These are phyloP conservation scores for Verticillium dahliae DNA, from an alignment of 2,329 filamentous ascomycete genomes.

Conservation along the genomic window DNA sequence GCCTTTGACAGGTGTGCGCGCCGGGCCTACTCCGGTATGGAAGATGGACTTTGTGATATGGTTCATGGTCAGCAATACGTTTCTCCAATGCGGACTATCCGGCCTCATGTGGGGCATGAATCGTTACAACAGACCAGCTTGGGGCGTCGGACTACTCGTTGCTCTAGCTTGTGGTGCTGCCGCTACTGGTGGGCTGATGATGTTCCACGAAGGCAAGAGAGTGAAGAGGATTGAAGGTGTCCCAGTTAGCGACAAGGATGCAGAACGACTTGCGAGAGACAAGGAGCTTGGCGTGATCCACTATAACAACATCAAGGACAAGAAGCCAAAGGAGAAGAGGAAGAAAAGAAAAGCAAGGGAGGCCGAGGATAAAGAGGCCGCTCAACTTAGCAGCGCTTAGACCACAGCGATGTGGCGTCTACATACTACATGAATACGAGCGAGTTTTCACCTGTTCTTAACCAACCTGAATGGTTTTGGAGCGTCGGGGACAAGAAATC, in stretches of 20 bases:
- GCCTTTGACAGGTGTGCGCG: slow-evolving; percentile 66
- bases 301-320: slow-evolving; percentile 50
- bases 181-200: slow-evolving; percentile 60
- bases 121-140: slow-evolving; percentile 65
- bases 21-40: slow-evolving; percentile 61
- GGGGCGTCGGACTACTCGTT: slow-evolving; percentile 76
- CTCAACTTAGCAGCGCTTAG: not conserved
- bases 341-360: slow-evolving; percentile 17
- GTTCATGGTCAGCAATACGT: slow-evolving; percentile 72
- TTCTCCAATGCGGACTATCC: slow-evolving; percentile 66
- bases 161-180: slow-evolving; percentile 66
- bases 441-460: not conserved
- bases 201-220: slow-evolving; percentile 64
- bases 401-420: not conserved
- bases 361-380: not conserved
- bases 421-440: not conserved
- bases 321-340: slow-evolving; percentile 37
- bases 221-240: slow-evolving; percentile 69
- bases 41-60: slow-evolving; percentile 76
- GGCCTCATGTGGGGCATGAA: slow-evolving; percentile 81
- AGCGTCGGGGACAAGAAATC: too few relatives aligned
- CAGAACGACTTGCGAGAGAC: slow-evolving; percentile 42
- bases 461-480: too few relatives aligned
- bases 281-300: slow-evolving; percentile 50
- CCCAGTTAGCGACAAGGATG: slow-evolving; percentile 50